Conservation (phyloP, 345 rosid genomes). For the Rhodamnia rubescens region DNA sequence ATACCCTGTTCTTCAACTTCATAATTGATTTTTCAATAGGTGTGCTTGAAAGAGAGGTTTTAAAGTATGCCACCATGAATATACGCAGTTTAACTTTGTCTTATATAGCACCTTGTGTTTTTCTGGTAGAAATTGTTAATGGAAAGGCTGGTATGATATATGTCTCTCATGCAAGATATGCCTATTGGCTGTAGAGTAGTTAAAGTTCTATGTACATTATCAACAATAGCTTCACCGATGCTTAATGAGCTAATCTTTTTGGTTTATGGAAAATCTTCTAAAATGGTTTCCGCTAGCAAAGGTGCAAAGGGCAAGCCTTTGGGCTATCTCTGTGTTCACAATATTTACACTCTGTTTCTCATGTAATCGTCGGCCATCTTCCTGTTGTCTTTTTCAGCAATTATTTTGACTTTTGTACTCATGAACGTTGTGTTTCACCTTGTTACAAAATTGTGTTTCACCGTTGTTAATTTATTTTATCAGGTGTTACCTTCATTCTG, state of each 20-base stretch:
- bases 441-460: not conserved
- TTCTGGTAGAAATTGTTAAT: not conserved
- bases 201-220: not conserved
- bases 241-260: not conserved
- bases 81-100: not conserved
- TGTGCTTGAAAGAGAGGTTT: not conserved
- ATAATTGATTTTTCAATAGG: not conserved
- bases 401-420: not conserved
- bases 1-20: not conserved
- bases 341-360: not conserved
- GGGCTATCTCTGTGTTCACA: not conserved
- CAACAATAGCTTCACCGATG: not conserved
- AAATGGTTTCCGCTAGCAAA: not conserved
- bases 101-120: not conserved
- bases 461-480: not conserved
- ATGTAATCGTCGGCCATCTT: not conserved
- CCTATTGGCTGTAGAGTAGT: not conserved
- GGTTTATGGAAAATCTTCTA: not conserved
- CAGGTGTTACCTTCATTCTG: slow-evolving; percentile 73
- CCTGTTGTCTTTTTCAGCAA: not conserved
- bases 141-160: not conserved
- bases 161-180: not conserved
- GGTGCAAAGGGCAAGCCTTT: not conserved
- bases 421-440: not conserved
- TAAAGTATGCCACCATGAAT: not conserved